phyloP scores from a whole-genome alignment of 495 filamentous ascomycete species.

The Aspergillus bridgeri region DNA sequence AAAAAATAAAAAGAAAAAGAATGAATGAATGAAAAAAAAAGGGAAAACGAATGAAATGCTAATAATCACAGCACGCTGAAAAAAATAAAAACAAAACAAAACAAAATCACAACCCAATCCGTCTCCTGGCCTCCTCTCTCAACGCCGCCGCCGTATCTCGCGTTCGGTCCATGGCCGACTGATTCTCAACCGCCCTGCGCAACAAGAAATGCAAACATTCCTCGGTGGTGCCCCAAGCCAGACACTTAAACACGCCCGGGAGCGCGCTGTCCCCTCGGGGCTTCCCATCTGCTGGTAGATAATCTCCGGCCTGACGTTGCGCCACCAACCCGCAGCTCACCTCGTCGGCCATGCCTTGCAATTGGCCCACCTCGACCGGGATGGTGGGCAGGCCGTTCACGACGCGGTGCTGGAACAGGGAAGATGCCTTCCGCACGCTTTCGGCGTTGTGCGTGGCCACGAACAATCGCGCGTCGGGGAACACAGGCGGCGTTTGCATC shows the following conservation, averaged over 20 bases:
- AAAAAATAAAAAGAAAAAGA: neutral
- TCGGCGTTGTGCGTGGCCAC: constrained; percentile 37
- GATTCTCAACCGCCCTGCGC: constrained; percentile 78
- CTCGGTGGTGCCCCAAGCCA: constrained; percentile 79
- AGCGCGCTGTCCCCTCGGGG: constrained; percentile 16
- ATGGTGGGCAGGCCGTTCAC: constrained; percentile 43
- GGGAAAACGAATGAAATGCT: neutral
- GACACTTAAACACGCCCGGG: constrained; percentile 71
- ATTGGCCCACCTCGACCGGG: constrained; percentile 71
- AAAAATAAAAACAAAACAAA: neutral
- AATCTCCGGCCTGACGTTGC: constrained; percentile 19
- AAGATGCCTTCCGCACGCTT: constrained; percentile 40
- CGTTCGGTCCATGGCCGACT: constrained; percentile 70
- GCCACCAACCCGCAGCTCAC: constrained; percentile 70
- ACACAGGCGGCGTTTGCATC: too few species aligned
- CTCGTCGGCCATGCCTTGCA: constrained; percentile 93
- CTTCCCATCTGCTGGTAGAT: neutral
- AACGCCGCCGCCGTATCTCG: constrained; percentile 64
- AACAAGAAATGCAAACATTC: constrained; percentile 87
- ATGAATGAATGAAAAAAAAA: neutral
- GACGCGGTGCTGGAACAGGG: constrained; percentile 17
- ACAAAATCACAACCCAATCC: constrained; percentile 27
- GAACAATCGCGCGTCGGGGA: constrained; percentile 18
- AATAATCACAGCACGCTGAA: too few species aligned
- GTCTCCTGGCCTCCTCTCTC: constrained; percentile 57